phyloP scores from a whole-genome alignment of 1,284 basidiomycete species.

The Heterobasidion irregulare region DNA sequence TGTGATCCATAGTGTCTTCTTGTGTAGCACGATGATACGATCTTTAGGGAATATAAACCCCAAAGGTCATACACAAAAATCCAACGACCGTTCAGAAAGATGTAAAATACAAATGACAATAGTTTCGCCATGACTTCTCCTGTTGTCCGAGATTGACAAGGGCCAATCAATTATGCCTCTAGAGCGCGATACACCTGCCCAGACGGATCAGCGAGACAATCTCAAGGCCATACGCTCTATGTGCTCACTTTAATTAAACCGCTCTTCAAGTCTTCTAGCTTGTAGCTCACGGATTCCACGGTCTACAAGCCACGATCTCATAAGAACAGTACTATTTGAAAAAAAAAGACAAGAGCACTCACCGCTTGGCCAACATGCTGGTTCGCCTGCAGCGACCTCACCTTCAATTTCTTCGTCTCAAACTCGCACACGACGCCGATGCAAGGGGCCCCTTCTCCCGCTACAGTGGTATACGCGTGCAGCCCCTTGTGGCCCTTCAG shows the following conservation, averaged over 20 bases:
- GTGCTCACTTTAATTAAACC: constrained; percentile 62
- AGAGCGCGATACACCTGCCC: constrained; percentile 4
- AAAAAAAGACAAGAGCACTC: constrained; percentile 15
- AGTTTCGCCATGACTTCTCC: background rate
- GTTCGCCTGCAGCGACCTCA: constrained; percentile 76
- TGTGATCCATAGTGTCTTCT: background rate
- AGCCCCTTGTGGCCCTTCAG: constrained; percentile 86
- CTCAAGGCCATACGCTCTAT: background rate
- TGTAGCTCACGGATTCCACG: constrained; percentile 77
- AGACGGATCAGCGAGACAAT: background rate
- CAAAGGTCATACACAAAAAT: background rate
- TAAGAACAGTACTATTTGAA: constrained; percentile 12
- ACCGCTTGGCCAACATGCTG: constrained; percentile 72
- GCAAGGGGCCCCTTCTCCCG: constrained; percentile 45
- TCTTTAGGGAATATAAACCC: background rate
- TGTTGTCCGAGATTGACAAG: background rate
- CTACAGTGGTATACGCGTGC: constrained; percentile 60
- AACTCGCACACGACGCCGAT: constrained; percentile 76
- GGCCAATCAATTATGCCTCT: background rate
- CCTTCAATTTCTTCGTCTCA: constrained; percentile 81
- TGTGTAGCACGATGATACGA: background rate
- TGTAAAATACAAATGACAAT: background rate
- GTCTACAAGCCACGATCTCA: constrained; percentile 30
- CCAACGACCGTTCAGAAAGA: background rate
- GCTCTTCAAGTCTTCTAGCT: constrained; percentile 84